phyloP scores from a whole-genome alignment of 2,329 filamentous ascomycete species.

The Penicillium psychrosexuale region DNA sequence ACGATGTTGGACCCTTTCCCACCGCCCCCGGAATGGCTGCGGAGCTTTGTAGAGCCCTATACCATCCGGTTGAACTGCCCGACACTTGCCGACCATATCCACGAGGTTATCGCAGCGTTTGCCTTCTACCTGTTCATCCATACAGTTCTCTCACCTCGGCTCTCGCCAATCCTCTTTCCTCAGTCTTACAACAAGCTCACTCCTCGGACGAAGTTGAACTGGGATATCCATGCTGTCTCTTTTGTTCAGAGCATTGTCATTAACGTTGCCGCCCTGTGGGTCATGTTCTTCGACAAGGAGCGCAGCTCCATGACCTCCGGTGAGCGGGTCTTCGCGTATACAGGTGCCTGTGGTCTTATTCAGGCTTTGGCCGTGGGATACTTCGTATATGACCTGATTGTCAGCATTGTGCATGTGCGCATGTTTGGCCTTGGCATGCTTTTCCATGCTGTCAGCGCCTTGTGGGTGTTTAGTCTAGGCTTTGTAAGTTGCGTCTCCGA shows the following conservation, averaged over 20 bases:
- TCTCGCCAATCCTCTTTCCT: constrained; percentile 55
- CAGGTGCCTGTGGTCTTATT: constrained; percentile 56
- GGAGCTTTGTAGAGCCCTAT: constrained; percentile 48
- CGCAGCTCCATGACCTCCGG: constrained; percentile 51
- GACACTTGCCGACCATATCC: constrained; percentile 58
- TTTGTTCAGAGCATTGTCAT: constrained; percentile 59
- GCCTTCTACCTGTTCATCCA: constrained; percentile 56
- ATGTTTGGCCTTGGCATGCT: constrained; percentile 62
- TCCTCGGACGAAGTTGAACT: constrained; percentile 58
- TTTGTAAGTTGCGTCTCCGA: constrained; percentile 55
- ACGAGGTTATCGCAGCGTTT: constrained; percentile 59
- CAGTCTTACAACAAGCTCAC: constrained; percentile 54
- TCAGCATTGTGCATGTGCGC: constrained; percentile 54
- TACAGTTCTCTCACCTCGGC: constrained; percentile 52
- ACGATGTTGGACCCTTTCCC: constrained; percentile 47
- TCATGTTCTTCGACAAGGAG: constrained; percentile 57
- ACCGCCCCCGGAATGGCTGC: constrained; percentile 52
- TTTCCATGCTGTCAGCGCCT: constrained; percentile 59
- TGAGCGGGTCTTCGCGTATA: constrained; percentile 61
- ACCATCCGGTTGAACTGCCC: constrained; percentile 52
- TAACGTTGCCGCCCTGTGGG: constrained; percentile 55
- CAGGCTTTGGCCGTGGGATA: constrained; percentile 61
- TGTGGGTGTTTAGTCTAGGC: constrained; percentile 60
- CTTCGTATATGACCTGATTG: constrained; percentile 61
- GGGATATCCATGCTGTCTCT: constrained; percentile 65